Evolutionary conservation across 345 rosid species (phyloP).

Genomic region (Heritiera littoralis): DNA sequence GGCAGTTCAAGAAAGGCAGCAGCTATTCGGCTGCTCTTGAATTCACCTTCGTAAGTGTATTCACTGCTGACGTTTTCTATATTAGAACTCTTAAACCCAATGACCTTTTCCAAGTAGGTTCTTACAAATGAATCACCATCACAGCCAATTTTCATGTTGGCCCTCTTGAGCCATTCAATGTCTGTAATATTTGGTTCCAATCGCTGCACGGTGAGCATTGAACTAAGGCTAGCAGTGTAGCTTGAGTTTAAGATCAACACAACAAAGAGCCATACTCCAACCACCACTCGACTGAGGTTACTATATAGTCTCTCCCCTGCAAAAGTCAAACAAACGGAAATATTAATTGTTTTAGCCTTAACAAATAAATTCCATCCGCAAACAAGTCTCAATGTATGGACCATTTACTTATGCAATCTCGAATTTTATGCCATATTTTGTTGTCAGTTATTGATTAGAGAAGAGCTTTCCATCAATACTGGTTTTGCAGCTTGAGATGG

Average conservation of each 20-base stretch:
- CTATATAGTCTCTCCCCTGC: slow-evolving; percentile 47
- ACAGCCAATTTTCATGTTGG: slow-evolving; percentile 47
- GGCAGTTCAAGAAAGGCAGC: slow-evolving; percentile 63
- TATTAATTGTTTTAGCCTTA: background rate
- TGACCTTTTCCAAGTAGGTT: slow-evolving; percentile 36
- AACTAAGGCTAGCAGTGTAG: slow-evolving; percentile 60
- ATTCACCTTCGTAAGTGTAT: slow-evolving; percentile 28
- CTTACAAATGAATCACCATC: slow-evolving; percentile 50
- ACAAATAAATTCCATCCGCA: background rate
- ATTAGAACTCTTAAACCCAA: slow-evolving; percentile 26
- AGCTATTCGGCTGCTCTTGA: slow-evolving; percentile 30
- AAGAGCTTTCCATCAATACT: background rate
- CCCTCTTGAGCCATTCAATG: slow-evolving; percentile 32
- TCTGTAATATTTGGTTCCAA: slow-evolving; percentile 41
- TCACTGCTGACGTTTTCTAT: slow-evolving; percentile 28
- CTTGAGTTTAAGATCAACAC: slow-evolving; percentile 56
- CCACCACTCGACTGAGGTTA: slow-evolving; percentile 49
- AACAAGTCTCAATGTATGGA: background rate
- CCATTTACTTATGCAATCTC: background rate
- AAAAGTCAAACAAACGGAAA: background rate
- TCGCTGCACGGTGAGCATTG: slow-evolving; percentile 53
- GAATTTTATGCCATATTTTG: background rate
- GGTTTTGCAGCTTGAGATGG: background rate
- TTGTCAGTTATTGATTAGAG: background rate
- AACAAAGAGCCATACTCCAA: slow-evolving; percentile 60